phyloP scores from a whole-genome alignment of 75 land plant genomes.

The Gnetum montanum region DNA sequence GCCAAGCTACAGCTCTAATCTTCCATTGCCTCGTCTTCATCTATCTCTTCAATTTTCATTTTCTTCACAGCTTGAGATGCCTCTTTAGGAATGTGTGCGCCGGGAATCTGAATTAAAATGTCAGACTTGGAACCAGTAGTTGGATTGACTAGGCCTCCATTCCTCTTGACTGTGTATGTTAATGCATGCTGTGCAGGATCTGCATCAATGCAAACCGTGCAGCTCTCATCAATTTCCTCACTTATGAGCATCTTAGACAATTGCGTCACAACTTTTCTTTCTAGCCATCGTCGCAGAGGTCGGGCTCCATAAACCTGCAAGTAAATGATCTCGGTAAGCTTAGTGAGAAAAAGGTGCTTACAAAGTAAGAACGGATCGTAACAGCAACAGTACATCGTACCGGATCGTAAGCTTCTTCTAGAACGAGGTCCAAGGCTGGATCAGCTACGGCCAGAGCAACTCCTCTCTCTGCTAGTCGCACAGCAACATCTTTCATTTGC shows the following conservation, averaged over 20 bases:
- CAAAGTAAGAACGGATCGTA: no score
- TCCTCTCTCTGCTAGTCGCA: constrained; percentile 85
- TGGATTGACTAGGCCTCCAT: constrained; percentile 70
- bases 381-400: constrained; percentile 22
- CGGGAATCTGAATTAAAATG: constrained; percentile 59
- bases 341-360: not conserved
- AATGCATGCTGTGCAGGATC: constrained; percentile 28
- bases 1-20: no score
- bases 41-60: constrained; percentile 67
- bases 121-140: constrained; percentile 64
- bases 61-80: constrained; percentile 54
- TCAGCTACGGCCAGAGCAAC: constrained; percentile 87
- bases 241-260: constrained; percentile 76
- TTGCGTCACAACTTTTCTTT: constrained; percentile 83
- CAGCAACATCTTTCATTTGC: constrained; percentile 89
- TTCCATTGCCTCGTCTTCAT: constrained; percentile 64
- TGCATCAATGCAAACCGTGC: constrained; percentile 75
- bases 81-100: not conserved
- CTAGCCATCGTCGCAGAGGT: constrained; percentile 91
- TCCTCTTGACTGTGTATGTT: constrained; percentile 49
- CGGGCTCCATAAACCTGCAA: constrained; percentile 86
- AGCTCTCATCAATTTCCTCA: constrained; percentile 86
- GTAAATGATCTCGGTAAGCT: not conserved
- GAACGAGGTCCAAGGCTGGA: constrained; percentile 66
- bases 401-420: constrained; percentile 84